Percentiles rank a stretch among this genome's conserved stretches.
These are phyloP conservation scores for Cercis canadensis DNA, from an alignment of 306 rosid genomes.

Conservation along the genomic window DNA sequence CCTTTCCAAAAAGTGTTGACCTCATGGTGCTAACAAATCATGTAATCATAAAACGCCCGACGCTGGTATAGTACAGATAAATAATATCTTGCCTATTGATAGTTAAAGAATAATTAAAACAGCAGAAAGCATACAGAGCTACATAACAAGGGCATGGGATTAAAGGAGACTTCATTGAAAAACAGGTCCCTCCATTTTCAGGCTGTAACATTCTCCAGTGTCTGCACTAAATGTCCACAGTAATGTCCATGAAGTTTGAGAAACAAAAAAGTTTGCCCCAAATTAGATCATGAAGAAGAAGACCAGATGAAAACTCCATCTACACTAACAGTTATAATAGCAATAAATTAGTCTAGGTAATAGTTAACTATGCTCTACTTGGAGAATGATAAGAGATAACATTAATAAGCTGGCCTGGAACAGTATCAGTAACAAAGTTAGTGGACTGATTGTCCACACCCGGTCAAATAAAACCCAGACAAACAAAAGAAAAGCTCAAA, in stretches of 20 bases:
- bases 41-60: conserved; percentile 7
- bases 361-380: conserved; percentile 14
- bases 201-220: conserved; percentile 8
- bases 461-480: conserved; percentile 9
- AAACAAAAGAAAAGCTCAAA: conserved; percentile 1
- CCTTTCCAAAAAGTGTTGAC: conserved; percentile 24
- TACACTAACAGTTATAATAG: conserved; percentile 21
- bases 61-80: background rate
- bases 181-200: conserved; percentile 25
- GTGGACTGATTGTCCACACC: conserved; percentile 20
- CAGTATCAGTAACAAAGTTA: conserved; percentile 18
- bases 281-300: conserved; percentile 22
- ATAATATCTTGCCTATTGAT: background rate
- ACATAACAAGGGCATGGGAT: conserved; percentile 3
- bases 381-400: conserved; percentile 23
- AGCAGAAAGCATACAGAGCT: conserved; percentile 2
- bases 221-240: background rate
- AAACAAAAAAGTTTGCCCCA: background rate
- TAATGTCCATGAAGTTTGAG: conserved; percentile 16
- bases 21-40: conserved; percentile 7
- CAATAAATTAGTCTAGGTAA: conserved; percentile 11
- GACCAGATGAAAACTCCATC: background rate
- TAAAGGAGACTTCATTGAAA: conserved; percentile 22
- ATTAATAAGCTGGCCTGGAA: conserved; percentile 19
- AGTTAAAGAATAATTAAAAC: conserved; percentile 15